Base-by-base conservation (phyloP, 2,329 filamentous ascomycete genomes). In the Xylaria sp. region DNA sequence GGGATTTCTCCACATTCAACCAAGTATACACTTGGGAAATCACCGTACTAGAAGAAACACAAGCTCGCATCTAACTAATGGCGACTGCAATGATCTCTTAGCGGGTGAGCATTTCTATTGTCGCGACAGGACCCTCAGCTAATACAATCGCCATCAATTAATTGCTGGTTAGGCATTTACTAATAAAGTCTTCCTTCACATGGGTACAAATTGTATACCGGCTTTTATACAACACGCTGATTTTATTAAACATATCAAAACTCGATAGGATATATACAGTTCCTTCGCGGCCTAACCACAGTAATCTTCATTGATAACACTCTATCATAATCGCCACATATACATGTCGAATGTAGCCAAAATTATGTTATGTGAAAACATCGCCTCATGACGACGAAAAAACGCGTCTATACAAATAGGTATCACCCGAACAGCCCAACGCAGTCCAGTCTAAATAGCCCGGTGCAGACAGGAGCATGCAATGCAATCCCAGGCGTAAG, bases 401-500 rank as follows among this genome's bases (percentile, higher is more conserved):
- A 33, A 51, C 20, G 15, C 51, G 58, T 42, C 51, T 49, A 15
- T 26, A 44, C 46, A 48, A 42, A 20, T 53, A 61, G 31, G 40
- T 46, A 57, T 66, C 57, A 28, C 20, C 40, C 36, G 9, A 23
- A 6, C 5, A 40, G 38, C 20, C 53, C 20, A 42, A 38, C 28
- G n/a, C 36, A 36, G 20, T 17, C 36, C 3, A 40, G 11, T 31
- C 33, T 46, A 23, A 44, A 13, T 62, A 53, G 36, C 28, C 36
- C 15, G 33, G 31, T 31, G 6, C 15, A 15, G 20, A 53, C 28
- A 61, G 28, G 23, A 49, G 15, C 23, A 42, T 36, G 28, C n/a
- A 26, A 46, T 44, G 28, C 11, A 33, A 59, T 28, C 11, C 38
- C 9, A 26, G 66, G 63, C 62, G 62, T 62, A 68, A 68, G 66